Percentiles rank a stretch among this genome's conserved stretches.
These are phyloP conservation scores for Wickerhamiella lipophila DNA, from an alignment of 805 yeast species.

Conservation along the genomic window DNA sequence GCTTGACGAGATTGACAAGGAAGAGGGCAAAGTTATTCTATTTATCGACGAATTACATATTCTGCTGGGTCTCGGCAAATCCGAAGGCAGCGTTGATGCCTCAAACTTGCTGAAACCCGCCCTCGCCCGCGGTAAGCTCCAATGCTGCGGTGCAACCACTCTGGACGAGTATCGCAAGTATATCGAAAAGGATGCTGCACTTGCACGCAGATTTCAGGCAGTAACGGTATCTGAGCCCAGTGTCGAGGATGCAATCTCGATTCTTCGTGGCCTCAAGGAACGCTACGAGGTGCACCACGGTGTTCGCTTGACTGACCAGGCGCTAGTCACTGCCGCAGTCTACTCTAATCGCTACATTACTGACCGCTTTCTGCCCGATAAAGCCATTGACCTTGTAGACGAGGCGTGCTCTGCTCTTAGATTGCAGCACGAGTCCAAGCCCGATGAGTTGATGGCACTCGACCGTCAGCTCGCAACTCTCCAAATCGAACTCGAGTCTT, in stretches of 20 bases:
- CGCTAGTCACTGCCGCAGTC: slow-evolving; percentile 86
- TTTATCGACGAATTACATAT: slow-evolving; percentile 88
- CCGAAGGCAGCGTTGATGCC: slow-evolving; percentile 93
- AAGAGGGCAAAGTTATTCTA: slow-evolving; percentile 60
- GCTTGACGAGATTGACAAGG: slow-evolving; percentile 69
- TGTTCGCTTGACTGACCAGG: slow-evolving; percentile 83
- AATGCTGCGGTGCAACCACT: slow-evolving; percentile 95
- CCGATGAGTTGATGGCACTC: slow-evolving; percentile 80
- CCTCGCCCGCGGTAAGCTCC: slow-evolving; percentile 79
- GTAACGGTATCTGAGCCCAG: slow-evolving; percentile 77
- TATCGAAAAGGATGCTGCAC: slow-evolving; percentile 91
- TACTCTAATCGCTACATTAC: slow-evolving; percentile 82
- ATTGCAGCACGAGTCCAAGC: slow-evolving; percentile 92
- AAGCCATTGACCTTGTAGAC: slow-evolving; percentile 92
- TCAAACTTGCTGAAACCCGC: slow-evolving; percentile 88
- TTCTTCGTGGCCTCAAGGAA: slow-evolving; percentile 85
- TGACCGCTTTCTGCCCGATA: slow-evolving; percentile 85
- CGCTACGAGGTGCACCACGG: slow-evolving; percentile 96
- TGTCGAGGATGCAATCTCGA: slow-evolving; percentile 82
- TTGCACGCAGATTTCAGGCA: slow-evolving; percentile 87
- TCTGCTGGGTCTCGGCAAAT: slow-evolving; percentile 79
- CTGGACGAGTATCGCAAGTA: slow-evolving; percentile 84
- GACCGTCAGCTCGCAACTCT: slow-evolving; percentile 87
- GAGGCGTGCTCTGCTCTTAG: slow-evolving; percentile 94
- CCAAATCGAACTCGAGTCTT: slow-evolving; percentile 86